phyloP scores from a whole-genome alignment of 2,329 filamentous ascomycete species.

The Alternaria tenuissima region DNA sequence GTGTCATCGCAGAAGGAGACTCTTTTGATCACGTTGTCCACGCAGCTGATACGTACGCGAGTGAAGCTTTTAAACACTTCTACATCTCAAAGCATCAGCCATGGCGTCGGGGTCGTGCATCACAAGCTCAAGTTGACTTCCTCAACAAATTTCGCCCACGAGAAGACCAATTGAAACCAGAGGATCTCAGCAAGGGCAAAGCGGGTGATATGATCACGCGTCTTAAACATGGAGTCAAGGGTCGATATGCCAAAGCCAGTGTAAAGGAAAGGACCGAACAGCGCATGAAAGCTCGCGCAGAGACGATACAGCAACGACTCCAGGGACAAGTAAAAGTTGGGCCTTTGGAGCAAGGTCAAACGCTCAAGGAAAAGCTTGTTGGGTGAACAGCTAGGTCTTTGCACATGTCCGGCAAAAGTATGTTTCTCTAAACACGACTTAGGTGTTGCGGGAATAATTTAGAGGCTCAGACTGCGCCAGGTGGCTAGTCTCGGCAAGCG shows the following conservation, averaged over 20 bases:
- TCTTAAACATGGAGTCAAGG: conserved; percentile 79
- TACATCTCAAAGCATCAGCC: conserved; percentile 71
- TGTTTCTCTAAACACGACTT: not conserved
- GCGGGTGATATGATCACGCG: conserved; percentile 94
- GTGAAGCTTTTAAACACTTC: conserved; percentile 68
- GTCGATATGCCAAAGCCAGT: conserved; percentile 58
- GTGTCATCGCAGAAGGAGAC: conserved; percentile 69
- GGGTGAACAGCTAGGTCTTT: conserved; percentile 1
- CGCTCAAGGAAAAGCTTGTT: conserved; percentile 15
- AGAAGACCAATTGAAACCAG: conserved; percentile 62
- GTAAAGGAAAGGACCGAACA: conserved; percentile 38
- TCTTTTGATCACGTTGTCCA: conserved; percentile 80
- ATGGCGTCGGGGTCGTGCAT: conserved; percentile 76
- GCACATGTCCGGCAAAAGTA: not conserved
- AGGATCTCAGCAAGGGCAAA: conserved; percentile 76
- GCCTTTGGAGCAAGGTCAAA: conserved; percentile 41
- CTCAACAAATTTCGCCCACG: conserved; percentile 71
- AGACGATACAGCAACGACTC: conserved; percentile 51
- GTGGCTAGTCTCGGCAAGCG: conserved; percentile 3
- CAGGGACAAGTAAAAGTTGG: conserved; percentile 60
- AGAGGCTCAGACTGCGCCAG: not conserved
- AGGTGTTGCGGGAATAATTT: not conserved
- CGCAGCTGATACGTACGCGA: conserved; percentile 83
- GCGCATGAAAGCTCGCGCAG: conserved; percentile 57
- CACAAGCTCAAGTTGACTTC: conserved; percentile 68